Conservation (phyloP, 2,329 filamentous ascomycete species). For the Calonectria crousiana region DNA sequence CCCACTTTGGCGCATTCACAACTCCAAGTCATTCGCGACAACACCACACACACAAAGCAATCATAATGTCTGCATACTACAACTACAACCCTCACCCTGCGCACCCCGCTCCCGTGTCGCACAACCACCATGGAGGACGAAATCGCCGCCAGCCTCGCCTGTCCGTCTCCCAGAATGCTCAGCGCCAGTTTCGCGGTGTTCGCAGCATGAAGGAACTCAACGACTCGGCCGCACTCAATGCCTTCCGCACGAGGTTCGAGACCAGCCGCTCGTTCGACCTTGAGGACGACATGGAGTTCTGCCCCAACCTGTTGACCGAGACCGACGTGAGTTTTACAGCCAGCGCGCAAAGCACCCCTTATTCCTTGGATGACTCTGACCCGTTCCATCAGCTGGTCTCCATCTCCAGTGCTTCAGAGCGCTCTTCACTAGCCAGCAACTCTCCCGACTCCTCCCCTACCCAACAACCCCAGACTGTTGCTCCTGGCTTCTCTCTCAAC, state of each 20-base stretch:
- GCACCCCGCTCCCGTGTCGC: conserved; percentile 70
- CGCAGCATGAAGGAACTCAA: conserved; percentile 88
- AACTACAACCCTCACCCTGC: conserved; percentile 71
- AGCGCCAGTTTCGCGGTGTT: conserved; percentile 88
- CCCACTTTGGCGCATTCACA: conserved; percentile 23
- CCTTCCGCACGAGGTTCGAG: conserved; percentile 90
- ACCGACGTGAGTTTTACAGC: conserved; percentile 79
- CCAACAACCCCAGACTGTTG: conserved; percentile 84
- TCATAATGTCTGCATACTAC: conserved; percentile 74
- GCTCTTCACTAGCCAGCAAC: conserved; percentile 93
- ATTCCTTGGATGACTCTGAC: conserved; percentile 43
- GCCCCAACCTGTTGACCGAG: conserved; percentile 91
- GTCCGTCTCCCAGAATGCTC: conserved; percentile 82
- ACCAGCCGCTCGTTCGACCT: conserved; percentile 93
- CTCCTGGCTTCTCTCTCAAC: conserved; percentile 81
- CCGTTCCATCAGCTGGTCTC: conserved; percentile 78
- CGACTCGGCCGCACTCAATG: conserved; percentile 79
- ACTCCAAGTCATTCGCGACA: conserved; percentile 10
- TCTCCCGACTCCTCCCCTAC: conserved; percentile 93
- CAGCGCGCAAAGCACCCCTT: conserved; percentile 28
- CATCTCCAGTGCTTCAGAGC: conserved; percentile 92
- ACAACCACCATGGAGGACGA: conserved; percentile 86
- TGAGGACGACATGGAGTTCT: conserved; percentile 96
- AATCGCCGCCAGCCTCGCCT: conserved; percentile 87
- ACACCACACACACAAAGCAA: conserved; percentile 3